Conservation (phyloP, 2,329 filamentous ascomycete species). For the Penicillium griseofulvum region DNA sequence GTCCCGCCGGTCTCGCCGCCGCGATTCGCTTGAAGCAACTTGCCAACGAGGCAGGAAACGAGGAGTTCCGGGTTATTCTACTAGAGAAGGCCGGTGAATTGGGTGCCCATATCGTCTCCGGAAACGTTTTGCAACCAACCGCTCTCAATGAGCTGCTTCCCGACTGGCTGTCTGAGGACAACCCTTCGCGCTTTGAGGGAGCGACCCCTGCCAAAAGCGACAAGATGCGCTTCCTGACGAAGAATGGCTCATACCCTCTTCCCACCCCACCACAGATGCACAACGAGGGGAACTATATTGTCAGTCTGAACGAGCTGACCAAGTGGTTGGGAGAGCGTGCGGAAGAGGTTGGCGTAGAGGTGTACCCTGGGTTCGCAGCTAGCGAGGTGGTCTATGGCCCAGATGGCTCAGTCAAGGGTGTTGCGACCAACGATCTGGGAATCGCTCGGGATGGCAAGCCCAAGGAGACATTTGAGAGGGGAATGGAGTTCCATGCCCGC, state of each 20-base stretch:
- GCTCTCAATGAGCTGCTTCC: conserved; percentile 88
- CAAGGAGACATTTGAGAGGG: conserved; percentile 88
- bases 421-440: conserved; percentile 93
- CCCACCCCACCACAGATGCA: conserved; percentile 95
- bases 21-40: conserved; percentile 95
- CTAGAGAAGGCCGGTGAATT: conserved; percentile 95
- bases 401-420: conserved; percentile 86
- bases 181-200: conserved; percentile 81
- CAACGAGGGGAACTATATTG: conserved; percentile 96
- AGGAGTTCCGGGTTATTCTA: conserved; percentile 89
- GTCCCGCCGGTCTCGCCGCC: conserved; percentile 88
- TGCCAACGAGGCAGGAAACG: conserved; percentile 89
- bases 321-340: conserved; percentile 95
- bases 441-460: conserved; percentile 76
- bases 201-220: conserved; percentile 81
- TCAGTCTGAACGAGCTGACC: conserved; percentile 89
- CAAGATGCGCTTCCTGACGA: conserved; percentile 91
- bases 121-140: conserved; percentile 88
- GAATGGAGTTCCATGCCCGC: conserved; percentile 96
- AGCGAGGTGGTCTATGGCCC: conserved; percentile 84
- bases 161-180: conserved; percentile 87
- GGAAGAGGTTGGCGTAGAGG: conserved; percentile 93
- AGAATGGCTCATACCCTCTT: conserved; percentile 72
- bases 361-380: conserved; percentile 94
- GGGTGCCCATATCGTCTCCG: conserved; percentile 91